Base-by-base conservation (phyloP, 169 alveolate genomes). In the Cryptosporidium tyzzeri region DNA sequence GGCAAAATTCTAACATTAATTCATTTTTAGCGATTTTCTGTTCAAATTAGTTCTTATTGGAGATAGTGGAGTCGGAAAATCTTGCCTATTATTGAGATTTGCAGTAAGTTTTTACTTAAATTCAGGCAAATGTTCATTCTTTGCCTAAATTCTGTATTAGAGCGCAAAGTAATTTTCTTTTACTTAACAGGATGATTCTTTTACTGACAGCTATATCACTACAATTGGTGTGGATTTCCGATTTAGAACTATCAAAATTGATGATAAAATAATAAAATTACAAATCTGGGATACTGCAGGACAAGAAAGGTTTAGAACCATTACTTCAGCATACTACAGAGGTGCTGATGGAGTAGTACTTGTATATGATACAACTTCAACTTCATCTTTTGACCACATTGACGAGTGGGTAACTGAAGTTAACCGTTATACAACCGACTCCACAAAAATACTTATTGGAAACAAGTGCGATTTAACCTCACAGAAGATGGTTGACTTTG, bases 271-370 rank as follows among this genome's bases (percentile, higher is more conserved):
- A 39, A 97, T 97, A 51, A 98, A 97, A 70, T 93, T 98, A 67
- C 97, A 98, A 94, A 97, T 98, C 5, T 97, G 99, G 99, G 99
- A 97, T 85, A 97, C 99, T 16, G 99, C 99, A 2, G 99, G 99
- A 29, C 98, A 97, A 91, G 99, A 97, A 91, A 93, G 99, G 37
- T 98, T 98, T 84, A 71, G 99, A 41, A 97, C 98, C 61, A 97
- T 98, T 31, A 97, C 99, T 1, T 95, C 97, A 59, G 97, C 99
- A 45, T 98, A 98, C 94, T 98, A 98, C 93, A 94, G 99, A 84
- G 99, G 99, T 50, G 99, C 99, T 5, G 98, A 97, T 80, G 99
- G 99, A 41, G 96, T 97, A 9, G 96, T 97, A 16, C 71, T 98
- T 14, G 98, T 95, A 29, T 98, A 96, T 91, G 99, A 97, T 93